phyloP scores from a whole-genome alignment of 345 rosid species.

The Syzygium aromaticum region DNA sequence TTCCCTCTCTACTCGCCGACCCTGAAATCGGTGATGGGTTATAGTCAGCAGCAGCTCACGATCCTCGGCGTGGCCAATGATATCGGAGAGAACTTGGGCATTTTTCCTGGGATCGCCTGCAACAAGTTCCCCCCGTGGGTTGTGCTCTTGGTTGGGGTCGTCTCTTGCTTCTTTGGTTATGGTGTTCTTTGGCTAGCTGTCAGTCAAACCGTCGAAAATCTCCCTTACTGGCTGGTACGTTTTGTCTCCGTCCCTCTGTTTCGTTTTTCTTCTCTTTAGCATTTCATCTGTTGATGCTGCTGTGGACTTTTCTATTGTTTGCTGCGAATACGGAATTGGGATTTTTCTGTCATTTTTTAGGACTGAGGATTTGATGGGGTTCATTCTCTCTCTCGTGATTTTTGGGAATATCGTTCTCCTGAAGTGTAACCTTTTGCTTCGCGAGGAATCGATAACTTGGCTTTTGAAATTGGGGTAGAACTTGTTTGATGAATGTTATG shows the following conservation, averaged over 20 bases:
- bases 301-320: neutral
- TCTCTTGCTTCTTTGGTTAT: slow-evolving; percentile 71
- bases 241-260: neutral
- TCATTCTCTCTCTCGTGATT: neutral
- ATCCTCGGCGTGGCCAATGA: slow-evolving; percentile 93
- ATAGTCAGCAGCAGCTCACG: slow-evolving; percentile 73
- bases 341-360: neutral
- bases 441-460: neutral
- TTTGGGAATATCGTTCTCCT: neutral
- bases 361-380: neutral
- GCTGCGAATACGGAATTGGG: neutral
- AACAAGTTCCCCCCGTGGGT: slow-evolving; percentile 94
- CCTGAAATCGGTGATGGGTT: slow-evolving; percentile 69
- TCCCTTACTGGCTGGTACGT: slow-evolving; percentile 88
- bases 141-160: slow-evolving; percentile 56
- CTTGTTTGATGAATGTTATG: neutral
- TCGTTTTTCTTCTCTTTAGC: neutral
- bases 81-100: slow-evolving; percentile 78
- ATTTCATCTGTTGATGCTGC: neutral
- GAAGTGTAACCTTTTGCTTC: neutral
- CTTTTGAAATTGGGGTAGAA: neutral
- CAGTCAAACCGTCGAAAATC: slow-evolving; percentile 33
- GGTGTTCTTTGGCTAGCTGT: slow-evolving; percentile 90
- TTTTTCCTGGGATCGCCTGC: slow-evolving; percentile 79
- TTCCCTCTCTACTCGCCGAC: slow-evolving; percentile 79